These are phyloP conservation scores for Zygosaccharomyces sapae DNA, from an alignment of 1,139 yeast genomes.

Conservation along the genomic window DNA sequence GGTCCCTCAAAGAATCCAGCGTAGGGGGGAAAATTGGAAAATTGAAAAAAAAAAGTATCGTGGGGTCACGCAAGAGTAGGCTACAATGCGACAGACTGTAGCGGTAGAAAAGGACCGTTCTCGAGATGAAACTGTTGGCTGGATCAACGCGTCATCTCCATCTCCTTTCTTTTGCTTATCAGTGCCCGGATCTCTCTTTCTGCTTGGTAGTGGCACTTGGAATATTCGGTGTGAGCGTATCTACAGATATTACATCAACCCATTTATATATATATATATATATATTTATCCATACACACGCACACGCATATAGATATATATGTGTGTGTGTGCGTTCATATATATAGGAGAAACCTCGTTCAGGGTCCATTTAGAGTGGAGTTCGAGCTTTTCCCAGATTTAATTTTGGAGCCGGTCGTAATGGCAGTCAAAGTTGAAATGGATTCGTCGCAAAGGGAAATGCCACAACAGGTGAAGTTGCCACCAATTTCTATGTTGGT, in stretches of 20 bases:
- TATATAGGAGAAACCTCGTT: neutral
- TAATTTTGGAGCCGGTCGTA: too few species aligned
- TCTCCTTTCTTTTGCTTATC: conserved; percentile 1
- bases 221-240: conserved; percentile 3
- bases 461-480: conserved; percentile 6
- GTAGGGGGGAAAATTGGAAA: neutral
- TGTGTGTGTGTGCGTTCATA: neutral
- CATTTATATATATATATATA: too few species aligned
- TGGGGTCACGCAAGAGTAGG: neutral
- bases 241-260: neutral
- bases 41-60: neutral
- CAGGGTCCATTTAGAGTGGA: neutral
- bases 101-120: conserved; percentile 2
- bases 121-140: conserved; percentile 8
- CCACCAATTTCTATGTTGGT: conserved; percentile 11
- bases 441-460: conserved; percentile 1
- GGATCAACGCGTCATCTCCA: conserved; percentile 7
- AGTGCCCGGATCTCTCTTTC: neutral
- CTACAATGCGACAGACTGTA: too few species aligned
- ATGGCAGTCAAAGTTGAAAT: conserved; percentile 1
- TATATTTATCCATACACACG: too few species aligned
- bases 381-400: too few species aligned
- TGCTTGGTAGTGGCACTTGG: neutral
- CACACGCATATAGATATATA: neutral
- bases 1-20: neutral